Conservation (phyloP, 2,329 filamentous ascomycete genomes). For the Apiospora arundinis region DNA sequence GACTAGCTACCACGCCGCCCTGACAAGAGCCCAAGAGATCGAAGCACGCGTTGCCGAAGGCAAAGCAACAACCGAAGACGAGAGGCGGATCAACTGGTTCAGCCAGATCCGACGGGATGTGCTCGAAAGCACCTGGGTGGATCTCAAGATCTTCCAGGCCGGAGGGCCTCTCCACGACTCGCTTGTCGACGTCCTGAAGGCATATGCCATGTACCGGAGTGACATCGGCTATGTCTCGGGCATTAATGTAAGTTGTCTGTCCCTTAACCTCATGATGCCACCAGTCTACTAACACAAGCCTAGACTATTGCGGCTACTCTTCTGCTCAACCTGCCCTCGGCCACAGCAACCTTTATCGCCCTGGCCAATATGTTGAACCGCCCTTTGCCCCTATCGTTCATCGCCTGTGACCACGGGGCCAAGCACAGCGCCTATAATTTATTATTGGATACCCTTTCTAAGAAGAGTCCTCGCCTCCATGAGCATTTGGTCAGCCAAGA, state of each 20-base stretch:
- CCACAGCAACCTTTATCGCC: constrained; percentile 70
- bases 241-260: constrained; percentile 67
- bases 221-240: constrained; percentile 81
- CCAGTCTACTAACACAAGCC: constrained; percentile 23
- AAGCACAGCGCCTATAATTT: constrained; percentile 73
- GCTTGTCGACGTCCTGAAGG: constrained; percentile 75
- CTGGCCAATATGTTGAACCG: constrained; percentile 82
- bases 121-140: constrained; percentile 68
- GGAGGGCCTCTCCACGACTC: constrained; percentile 70
- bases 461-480: constrained; percentile 69
- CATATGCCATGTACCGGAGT: constrained; percentile 81
- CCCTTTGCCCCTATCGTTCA: constrained; percentile 76
- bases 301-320: constrained; percentile 76
- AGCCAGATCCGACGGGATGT: constrained; percentile 69
- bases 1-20: constrained; percentile 72
- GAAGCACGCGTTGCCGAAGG: constrained; percentile 62
- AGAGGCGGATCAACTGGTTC: constrained; percentile 65
- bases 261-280: constrained; percentile 1
- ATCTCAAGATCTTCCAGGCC: constrained; percentile 74
- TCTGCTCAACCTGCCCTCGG: constrained; percentile 71
- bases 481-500: constrained; percentile 64
- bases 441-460: constrained; percentile 68
- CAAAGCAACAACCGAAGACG: constrained; percentile 59
- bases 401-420: constrained; percentile 71
- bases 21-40: constrained; percentile 69